phyloP scores from a whole-genome alignment of 2,329 filamentous ascomycete species.

The Phaeosphaeriaceae sp. region DNA sequence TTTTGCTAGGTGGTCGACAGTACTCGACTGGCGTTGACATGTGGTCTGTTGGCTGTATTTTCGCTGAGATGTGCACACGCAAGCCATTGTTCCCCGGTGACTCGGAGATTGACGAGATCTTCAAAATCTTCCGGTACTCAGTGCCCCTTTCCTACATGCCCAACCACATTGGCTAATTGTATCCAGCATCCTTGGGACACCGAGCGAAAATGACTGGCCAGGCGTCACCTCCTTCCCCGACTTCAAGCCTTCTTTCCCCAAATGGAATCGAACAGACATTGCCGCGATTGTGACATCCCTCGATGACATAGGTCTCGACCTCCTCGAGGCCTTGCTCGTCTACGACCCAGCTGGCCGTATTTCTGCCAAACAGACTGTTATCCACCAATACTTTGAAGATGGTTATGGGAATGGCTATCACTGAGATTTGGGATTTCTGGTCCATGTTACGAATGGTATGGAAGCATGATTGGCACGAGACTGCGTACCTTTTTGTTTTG shows the following conservation, averaged over 20 bases:
- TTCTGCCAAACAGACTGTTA: constrained; percentile 85
- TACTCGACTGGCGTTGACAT: constrained; percentile 95
- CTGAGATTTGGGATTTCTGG: constrained; percentile 25
- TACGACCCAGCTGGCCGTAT: constrained; percentile 88
- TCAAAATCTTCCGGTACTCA: constrained; percentile 84
- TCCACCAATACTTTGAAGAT: constrained; percentile 79
- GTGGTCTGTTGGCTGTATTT: constrained; percentile 95
- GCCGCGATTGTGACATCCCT: constrained; percentile 72
- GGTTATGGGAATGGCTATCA: constrained; percentile 51
- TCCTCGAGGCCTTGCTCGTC: constrained; percentile 74
- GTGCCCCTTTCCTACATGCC: too few relatives aligned
- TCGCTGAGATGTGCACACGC: constrained; percentile 94
- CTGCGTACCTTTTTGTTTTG: neutral
- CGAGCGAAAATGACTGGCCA: constrained; percentile 81
- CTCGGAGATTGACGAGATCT: constrained; percentile 92
- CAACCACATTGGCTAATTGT: constrained; percentile 11
- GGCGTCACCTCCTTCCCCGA: constrained; percentile 94
- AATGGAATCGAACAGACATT: constrained; percentile 78
- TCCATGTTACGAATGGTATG: constrained; percentile 39
- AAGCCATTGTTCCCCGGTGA: constrained; percentile 93
- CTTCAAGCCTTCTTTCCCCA: constrained; percentile 90
- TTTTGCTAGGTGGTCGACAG: constrained; percentile 86
- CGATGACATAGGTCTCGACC: constrained; percentile 73
- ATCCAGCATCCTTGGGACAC: constrained; percentile 72
- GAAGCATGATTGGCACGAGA: constrained; percentile 24